Percentiles rank a stretch among this genome's conserved stretches.
These are phyloP conservation scores for Coccomyxa subellipsoidea DNA, from an alignment of 163 green algal species.

Conservation along the genomic window DNA sequence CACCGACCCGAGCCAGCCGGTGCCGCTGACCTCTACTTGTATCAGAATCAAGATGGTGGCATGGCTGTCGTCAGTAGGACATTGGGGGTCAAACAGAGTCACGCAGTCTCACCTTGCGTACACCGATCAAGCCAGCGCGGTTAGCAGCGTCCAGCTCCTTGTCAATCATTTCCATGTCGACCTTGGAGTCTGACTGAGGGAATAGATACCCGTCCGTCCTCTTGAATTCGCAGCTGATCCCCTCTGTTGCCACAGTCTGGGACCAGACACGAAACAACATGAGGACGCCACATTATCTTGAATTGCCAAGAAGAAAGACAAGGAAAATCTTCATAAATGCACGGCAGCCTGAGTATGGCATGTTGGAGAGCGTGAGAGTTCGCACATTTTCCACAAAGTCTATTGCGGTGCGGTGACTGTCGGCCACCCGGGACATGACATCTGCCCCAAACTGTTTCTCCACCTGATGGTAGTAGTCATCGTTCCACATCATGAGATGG, in stretches of 20 bases:
- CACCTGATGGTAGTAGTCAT: constrained; percentile 3
- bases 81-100: too few species aligned
- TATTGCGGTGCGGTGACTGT: constrained; percentile 5
- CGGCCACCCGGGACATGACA: background rate
- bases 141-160: background rate
- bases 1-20: too few species aligned
- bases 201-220: constrained; percentile 11
- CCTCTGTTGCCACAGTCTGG: background rate
- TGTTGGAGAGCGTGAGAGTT: background rate
- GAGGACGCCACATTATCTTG: too few species aligned
- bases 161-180: background rate
- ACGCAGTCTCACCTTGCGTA: background rate
- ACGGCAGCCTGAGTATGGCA: background rate
- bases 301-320: background rate
- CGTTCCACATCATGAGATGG: constrained; percentile 12
- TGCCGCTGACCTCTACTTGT: too few species aligned
- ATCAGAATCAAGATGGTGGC: too few species aligned
- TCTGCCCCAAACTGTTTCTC: background rate
- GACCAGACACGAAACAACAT: background rate
- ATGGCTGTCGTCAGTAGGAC: too few species aligned
- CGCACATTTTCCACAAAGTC: constrained; percentile 4
- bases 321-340: background rate
- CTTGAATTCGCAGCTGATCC: constrained; percentile 6
- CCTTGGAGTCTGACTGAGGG: background rate
- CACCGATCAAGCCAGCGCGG: background rate